Evolutionary conservation across 495 filamentous ascomycete genomes (phyloP).

Genomic region (Polyplosphaeria fusca): DNA sequence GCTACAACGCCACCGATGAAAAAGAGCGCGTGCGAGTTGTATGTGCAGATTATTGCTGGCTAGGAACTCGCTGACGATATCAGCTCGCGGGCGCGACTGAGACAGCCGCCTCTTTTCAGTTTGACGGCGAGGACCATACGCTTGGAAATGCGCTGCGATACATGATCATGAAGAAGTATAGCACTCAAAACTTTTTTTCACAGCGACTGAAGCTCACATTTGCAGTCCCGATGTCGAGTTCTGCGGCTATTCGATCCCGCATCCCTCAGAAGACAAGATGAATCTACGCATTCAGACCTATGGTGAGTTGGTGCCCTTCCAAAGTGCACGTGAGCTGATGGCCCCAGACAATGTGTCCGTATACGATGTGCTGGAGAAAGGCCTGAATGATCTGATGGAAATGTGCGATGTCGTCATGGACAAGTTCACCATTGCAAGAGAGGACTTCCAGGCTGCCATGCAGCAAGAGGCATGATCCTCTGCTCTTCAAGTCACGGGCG

Average conservation of each 20-base stretch:
- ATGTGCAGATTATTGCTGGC: not conserved
- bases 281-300: constrained; percentile 95
- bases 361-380: constrained; percentile 81
- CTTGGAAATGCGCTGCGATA: constrained; percentile 90
- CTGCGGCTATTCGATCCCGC: constrained; percentile 96
- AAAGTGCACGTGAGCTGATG: not conserved
- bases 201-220: not conserved
- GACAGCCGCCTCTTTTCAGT: constrained; percentile 72
- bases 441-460: constrained; percentile 39
- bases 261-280: constrained; percentile 95
- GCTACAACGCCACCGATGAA: too few relatives aligned
- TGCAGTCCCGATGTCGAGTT: constrained; percentile 87
- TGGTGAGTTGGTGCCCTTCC: constrained; percentile 53
- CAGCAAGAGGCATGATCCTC: not conserved
- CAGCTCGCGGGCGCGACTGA: constrained; percentile 39
- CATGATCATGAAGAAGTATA: constrained; percentile 98
- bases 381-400: constrained; percentile 79
- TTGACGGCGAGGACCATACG: constrained; percentile 88
- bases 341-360: constrained; percentile 70
- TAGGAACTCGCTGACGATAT: not conserved
- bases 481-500: not conserved
- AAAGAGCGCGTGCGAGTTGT: constrained; percentile 5
- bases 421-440: constrained; percentile 67
- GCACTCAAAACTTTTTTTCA: not conserved
- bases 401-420: constrained; percentile 88